Conservation (phyloP, 2,329 filamentous ascomycete genomes). For the Trichothecium roseum region DNA sequence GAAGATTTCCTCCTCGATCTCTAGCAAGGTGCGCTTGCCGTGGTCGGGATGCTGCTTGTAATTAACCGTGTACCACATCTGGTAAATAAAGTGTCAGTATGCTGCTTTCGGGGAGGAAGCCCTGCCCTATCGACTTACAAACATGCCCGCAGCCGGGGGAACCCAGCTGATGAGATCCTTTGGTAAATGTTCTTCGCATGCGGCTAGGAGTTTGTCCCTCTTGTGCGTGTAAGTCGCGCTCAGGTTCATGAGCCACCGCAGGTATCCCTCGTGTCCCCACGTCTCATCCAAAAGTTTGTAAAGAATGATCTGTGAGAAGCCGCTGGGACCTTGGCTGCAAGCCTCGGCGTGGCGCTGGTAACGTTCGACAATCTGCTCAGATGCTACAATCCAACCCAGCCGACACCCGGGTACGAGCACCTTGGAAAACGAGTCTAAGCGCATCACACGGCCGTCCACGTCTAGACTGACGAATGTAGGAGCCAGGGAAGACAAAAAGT, state of each 20-base stretch:
- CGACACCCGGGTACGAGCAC: slow-evolving; percentile 75
- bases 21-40: slow-evolving; percentile 39
- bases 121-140: slow-evolving; percentile 48
- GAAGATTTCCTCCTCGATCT: slow-evolving; percentile 83
- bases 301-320: slow-evolving; percentile 72
- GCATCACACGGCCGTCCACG: slow-evolving; percentile 76
- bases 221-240: slow-evolving; percentile 72
- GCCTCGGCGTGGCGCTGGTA: slow-evolving; percentile 77
- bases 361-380: slow-evolving; percentile 72
- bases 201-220: slow-evolving; percentile 64
- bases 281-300: slow-evolving; percentile 87
- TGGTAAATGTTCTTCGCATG: slow-evolving; percentile 72
- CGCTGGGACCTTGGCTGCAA: slow-evolving; percentile 74
- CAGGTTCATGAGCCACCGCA: slow-evolving; percentile 81
- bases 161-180: slow-evolving; percentile 67
- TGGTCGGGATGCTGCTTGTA: slow-evolving; percentile 55
- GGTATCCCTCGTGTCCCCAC: slow-evolving; percentile 86
- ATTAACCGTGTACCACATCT: slow-evolving; percentile 67
- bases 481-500: slow-evolving; percentile 53
- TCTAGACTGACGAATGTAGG: slow-evolving; percentile 75
- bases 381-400: slow-evolving; percentile 81
- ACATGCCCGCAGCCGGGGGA: slow-evolving; percentile 84
- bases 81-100: slow-evolving; percentile 1
- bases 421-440: slow-evolving; percentile 90
- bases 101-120: no score